Evolutionary conservation across 1,284 basidiomycete species (phyloP), one percentile per base, ranked within the genome.

Genomic region (Takashimella koratensis): DNA sequence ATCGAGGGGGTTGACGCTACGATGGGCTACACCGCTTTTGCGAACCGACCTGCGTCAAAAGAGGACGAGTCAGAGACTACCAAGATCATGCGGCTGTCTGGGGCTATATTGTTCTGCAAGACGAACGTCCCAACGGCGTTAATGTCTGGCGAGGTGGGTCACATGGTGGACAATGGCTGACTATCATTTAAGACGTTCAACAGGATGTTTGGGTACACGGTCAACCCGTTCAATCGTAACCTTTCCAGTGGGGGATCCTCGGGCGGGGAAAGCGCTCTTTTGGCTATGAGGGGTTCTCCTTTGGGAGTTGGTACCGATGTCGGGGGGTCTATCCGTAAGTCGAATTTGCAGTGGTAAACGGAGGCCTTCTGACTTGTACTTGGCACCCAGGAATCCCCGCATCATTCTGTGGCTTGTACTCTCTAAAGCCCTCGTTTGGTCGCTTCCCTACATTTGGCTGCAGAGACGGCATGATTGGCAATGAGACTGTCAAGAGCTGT

Each of bases 401-500:
- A 4, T 46, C 53, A 12, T 48, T 41, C 19, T 52, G 52, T 22
- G 57, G 56, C 3, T 44, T 58, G 26, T 62, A 57, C 41, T 51
- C 54, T 2, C 45, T 64, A 5, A 54, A 55, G 45, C 42, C 54
- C 0, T 42, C 50, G 2, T 30, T 43, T 3, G 58, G 54, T 12
- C 60, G 63, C 13, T 50, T 60, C 24, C 50, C 58, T 3, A 43
- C 42, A 11, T 39, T 51, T 19, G 41, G 86, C 11, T 36, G 81
- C 0, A 68, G 76, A 3, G 84, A 83, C 60, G 80, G 83, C 1
- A 59, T 85, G 42, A 79, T 83, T 58, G 86, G 86, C n/a, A 83
- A 85, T 66, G 84, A 86, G 51, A 82, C 83, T 4, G 68, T 88
- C 23, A 76, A 77, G 1, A 85, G 84, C 3, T 84, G 86, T 12